Evolutionary conservation across 768 basidiomycete genomes (phyloP).

Genomic region (Omphalotus guepiniiformis): DNA sequence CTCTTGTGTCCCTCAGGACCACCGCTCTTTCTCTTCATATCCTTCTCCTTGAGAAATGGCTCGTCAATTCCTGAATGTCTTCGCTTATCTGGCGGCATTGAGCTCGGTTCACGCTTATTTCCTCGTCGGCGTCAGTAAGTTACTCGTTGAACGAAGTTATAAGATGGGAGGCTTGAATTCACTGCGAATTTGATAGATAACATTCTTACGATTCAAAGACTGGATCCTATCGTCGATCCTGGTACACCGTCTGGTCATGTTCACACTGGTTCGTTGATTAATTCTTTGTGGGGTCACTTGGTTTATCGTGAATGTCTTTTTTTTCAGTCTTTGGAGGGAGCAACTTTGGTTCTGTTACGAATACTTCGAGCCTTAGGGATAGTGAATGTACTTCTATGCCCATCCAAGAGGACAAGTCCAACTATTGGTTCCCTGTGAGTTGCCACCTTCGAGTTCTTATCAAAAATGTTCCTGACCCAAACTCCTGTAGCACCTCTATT

Average conservation of each 20-base stretch:
- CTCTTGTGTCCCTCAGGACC: background rate
- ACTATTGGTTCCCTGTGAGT: slow-evolving; percentile 50
- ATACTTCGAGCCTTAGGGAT: slow-evolving; percentile 36
- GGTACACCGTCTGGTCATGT: slow-evolving; percentile 42
- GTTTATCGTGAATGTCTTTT: background rate
- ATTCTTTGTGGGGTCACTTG: background rate
- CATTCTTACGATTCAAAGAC: slow-evolving; percentile 42
- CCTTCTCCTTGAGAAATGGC: background rate
- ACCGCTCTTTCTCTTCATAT: background rate
- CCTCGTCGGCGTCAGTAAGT: slow-evolving; percentile 9
- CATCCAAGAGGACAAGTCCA: slow-evolving; percentile 49
- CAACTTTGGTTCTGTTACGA: slow-evolving; percentile 41
- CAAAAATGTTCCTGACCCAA: slow-evolving; percentile 7
- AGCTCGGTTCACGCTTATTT: slow-evolving; percentile 9
- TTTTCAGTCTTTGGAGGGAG: slow-evolving; percentile 54
- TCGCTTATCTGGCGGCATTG: slow-evolving; percentile 6
- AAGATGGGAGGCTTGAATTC: background rate
- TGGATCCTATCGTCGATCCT: slow-evolving; percentile 48
- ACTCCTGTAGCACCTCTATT: slow-evolving; percentile 41
- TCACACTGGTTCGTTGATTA: slow-evolving; percentile 35
- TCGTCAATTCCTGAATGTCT: slow-evolving; percentile 6
- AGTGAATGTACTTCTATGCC: slow-evolving; percentile 52
- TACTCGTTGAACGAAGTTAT: background rate
- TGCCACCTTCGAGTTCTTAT: background rate
- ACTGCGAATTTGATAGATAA: slow-evolving; percentile 33